phyloP scores from a whole-genome alignment of 352 stramenopile species.

The Phytophthora agathidicida region DNA sequence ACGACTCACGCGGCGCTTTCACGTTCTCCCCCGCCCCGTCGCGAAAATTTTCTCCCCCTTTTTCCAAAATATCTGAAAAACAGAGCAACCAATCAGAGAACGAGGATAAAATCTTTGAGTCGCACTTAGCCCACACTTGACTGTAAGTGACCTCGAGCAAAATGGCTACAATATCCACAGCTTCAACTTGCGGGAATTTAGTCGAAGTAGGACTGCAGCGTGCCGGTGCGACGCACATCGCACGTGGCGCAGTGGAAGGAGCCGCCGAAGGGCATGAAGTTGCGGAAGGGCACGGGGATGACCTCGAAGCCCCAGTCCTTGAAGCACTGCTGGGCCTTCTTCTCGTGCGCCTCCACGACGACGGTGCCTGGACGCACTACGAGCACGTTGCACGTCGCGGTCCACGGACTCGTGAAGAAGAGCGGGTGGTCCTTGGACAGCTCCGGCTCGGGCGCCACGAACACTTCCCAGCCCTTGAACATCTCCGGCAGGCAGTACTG shows the following conservation, averaged over 20 bases:
- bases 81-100: no score
- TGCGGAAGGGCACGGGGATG: constrained; percentile 88
- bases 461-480: constrained; percentile 93
- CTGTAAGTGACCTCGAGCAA: no score
- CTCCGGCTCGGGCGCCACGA: constrained; percentile 85
- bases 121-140: no score
- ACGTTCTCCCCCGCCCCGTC: constrained; percentile 37
- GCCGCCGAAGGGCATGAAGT: constrained; percentile 91
- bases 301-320: constrained; percentile 91
- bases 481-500: constrained; percentile 89
- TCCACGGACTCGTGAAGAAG: constrained; percentile 92
- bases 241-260: constrained; percentile 92
- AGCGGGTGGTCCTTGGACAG: constrained; percentile 80
- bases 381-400: constrained; percentile 90
- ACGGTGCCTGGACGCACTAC: constrained; percentile 83
- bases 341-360: constrained; percentile 87
- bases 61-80: no score
- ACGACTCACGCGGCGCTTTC: constrained; percentile 45
- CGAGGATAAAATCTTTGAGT: no score
- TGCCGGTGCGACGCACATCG: constrained; percentile 83
- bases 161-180: constrained; percentile 1
- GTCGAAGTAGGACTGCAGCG: constrained; percentile 89
- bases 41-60: constrained; percentile 24
- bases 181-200: constrained; percentile 5
- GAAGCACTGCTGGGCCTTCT: constrained; percentile 79